These are phyloP conservation scores for Pestalotiopsis sp. DNA, from an alignment of 2,329 filamentous ascomycete genomes.

Conservation along the genomic window DNA sequence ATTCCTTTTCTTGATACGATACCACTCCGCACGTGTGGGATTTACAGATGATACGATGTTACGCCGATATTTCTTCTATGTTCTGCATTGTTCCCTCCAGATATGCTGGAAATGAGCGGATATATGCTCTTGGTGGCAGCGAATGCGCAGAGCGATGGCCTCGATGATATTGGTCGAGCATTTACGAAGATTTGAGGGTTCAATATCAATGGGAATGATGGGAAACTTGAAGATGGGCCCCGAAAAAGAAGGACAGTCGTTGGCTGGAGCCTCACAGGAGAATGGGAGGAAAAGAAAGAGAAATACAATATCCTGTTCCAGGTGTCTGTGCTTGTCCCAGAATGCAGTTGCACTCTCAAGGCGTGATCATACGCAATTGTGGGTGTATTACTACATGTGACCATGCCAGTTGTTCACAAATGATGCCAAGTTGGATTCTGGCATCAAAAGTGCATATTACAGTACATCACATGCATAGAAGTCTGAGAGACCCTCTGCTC, in stretches of 20 bases:
- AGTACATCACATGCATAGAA: too few relatives aligned
- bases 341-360: too few relatives aligned
- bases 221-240: neutral
- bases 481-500: too few relatives aligned
- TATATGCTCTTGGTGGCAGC: neutral
- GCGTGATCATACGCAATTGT: too few relatives aligned
- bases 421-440: too few relatives aligned
- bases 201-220: neutral
- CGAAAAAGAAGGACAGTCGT: neutral
- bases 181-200: neutral
- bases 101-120: neutral
- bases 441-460: too few relatives aligned
- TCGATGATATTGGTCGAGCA: neutral
- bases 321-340: too few relatives aligned
- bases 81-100: conserved; percentile 6
- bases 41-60: conserved; percentile 27
- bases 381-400: too few relatives aligned
- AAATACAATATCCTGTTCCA: too few relatives aligned
- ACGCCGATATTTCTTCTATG: conserved; percentile 20
- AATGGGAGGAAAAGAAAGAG: neutral
- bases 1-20: conserved; percentile 36
- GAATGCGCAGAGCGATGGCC: neutral
- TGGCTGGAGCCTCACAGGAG: neutral
- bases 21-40: conserved; percentile 35
- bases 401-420: too few relatives aligned